A percentile compares a stretch with the other conserved stretches of the same genome.
Conservation (phyloP, 78 protist species). For the Pirum gemmata region DNA sequence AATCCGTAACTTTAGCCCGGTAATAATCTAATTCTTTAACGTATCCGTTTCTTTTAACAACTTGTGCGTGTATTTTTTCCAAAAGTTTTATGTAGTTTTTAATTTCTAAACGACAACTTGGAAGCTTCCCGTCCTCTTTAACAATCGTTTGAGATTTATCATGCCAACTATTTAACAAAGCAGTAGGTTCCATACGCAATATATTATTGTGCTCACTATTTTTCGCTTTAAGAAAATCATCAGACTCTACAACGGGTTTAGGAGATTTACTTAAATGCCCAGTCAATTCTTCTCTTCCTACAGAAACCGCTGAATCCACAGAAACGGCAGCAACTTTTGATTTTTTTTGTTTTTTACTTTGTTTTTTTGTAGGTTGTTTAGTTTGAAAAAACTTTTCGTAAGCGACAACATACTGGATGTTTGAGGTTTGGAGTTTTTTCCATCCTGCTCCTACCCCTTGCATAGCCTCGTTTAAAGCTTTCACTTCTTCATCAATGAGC, state of each 20-base stretch:
- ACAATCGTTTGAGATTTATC: neutral
- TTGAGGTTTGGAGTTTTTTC: neutral
- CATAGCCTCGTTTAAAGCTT: neutral
- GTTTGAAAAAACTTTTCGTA: neutral
- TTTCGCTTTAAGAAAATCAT: no score
- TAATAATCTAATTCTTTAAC: neutral
- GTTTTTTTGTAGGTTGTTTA: no score
- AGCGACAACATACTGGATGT: neutral
- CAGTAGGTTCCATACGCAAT: neutral
- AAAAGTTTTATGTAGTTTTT: no score
- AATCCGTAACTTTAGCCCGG: neutral
- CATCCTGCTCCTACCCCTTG: neutral
- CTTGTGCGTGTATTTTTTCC: neutral
- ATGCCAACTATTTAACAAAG: neutral
- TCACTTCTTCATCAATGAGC: neutral
- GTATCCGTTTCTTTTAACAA: neutral
- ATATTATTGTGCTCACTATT: neutral
- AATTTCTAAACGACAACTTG: neutral
- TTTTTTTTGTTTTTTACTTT: no score
- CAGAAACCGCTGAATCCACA: no score
- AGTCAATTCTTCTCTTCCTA: no score
- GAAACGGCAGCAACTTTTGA: no score
- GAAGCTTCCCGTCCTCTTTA: neutral
- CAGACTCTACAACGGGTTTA: no score
- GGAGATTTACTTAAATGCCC: no score